Percentiles rank a stretch among this genome's conserved stretches.
phyloP scores from a whole-genome alignment of 106 monocot genomes.

The Phalaenopsis aphrodite region DNA sequence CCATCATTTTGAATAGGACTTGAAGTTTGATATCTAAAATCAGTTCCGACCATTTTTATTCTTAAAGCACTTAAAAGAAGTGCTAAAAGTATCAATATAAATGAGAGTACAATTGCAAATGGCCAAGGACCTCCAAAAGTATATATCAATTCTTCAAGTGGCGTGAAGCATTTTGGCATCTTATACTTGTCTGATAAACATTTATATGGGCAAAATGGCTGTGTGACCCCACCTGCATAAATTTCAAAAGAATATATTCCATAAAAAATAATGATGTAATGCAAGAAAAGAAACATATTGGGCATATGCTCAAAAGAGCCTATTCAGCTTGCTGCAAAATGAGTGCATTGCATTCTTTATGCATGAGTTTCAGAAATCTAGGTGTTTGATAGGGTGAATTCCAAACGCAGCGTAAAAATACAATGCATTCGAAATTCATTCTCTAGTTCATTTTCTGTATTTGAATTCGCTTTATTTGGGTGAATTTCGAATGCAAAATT shows the following conservation, averaged over 20 bases:
- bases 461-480: no score
- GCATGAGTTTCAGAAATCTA: no score
- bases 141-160: constrained; percentile 81
- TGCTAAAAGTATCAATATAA: constrained; percentile 58
- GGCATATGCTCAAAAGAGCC: neutral
- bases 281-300: neutral
- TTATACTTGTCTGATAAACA: constrained; percentile 89
- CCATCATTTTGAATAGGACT: constrained; percentile 51
- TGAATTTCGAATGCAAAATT: no score
- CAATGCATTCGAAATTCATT: no score
- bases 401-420: no score
- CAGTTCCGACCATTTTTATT: constrained; percentile 65
- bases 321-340: no score
- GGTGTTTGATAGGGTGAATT: no score
- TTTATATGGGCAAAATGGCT: constrained; percentile 71
- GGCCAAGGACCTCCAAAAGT: constrained; percentile 87
- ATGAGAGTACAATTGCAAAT: constrained; percentile 57
- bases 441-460: no score
- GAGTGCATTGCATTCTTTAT: no score
- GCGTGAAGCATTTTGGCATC: constrained; percentile 94
- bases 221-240: constrained; percentile 68
- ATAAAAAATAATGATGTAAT: neutral
- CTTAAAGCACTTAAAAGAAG: constrained; percentile 65
- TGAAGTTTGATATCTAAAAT: constrained; percentile 41
- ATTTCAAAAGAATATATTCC: neutral